Base-by-base conservation (phyloP, 2,329 filamentous ascomycete genomes). In the Microsporum ferrugineum region DNA sequence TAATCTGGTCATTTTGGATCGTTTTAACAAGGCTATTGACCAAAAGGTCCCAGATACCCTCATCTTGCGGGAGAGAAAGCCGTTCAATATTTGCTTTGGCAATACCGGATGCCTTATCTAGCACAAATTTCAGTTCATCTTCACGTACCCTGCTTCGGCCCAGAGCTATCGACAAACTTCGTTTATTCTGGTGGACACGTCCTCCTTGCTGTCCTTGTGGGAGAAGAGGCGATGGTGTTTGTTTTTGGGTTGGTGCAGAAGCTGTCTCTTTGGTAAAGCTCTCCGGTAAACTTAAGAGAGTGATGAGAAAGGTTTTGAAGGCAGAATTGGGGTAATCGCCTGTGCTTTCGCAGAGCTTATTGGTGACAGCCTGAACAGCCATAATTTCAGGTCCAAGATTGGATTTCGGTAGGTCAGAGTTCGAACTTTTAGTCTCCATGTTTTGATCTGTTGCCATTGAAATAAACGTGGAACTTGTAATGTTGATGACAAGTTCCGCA, bases 261-360 rank as follows among this genome's bases (percentile, higher is more conserved):
- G 79, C 79, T 27, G 79, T 75, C 64, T 80, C 82, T 53, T 69
- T 66, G 53, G 70, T 66, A 8, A 71, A 71, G 53, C 67, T 65
- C 55, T 66, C 80, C 4, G 95, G 78, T 5, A 96, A 78, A 53
- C 82, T 79, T 68, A 90, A 91, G 2, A 96, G 80, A 0, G 91
- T 87, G 60, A 80, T 77, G 1, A 97, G 78, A 7, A 97, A 84
- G 64, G 89, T 84, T 3, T 87, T 77, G 67, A 97, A 97, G 0
- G 90, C 80, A 14, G 85, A 80, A 65, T 92, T 91, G 0, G 91
- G 89, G 68, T 95, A 97, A 67, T 96, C 91, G 14, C 88, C 80
- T 0, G 91, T 97, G 73, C 91, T 96, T 71, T 97, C 94, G 62
- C 97, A 86, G 17, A 99, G 79, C 64, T 94, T 85, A 1, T 85